phyloP scores from a whole-genome alignment of 139 green algal species.

The Tetraselmis striata region DNA sequence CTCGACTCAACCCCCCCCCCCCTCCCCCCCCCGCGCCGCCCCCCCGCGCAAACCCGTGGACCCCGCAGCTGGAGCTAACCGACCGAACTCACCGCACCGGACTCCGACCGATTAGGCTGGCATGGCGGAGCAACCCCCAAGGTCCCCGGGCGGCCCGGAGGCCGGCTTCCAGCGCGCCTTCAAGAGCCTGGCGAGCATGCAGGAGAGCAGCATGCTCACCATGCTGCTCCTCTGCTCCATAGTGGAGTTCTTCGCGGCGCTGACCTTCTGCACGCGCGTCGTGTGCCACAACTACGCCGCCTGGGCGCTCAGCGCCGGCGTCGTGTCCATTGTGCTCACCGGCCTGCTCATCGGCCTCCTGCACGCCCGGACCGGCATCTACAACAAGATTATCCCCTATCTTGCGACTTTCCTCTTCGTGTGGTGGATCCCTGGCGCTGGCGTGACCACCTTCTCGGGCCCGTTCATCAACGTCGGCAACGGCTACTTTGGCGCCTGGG shows the following conservation, averaged over 20 bases:
- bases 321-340: neutral
- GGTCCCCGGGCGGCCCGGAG: neutral
- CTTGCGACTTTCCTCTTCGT: neutral
- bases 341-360: neutral
- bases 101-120: too few relatives aligned
- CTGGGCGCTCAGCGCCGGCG: neutral
- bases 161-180: neutral
- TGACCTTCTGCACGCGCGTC: neutral
- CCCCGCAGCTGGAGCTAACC: too few relatives aligned
- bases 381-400: neutral
- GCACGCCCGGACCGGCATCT: neutral
- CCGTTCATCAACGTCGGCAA: neutral
- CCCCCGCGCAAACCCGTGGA: too few relatives aligned
- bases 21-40: too few relatives aligned
- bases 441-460: neutral
- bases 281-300: neutral
- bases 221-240: neutral
- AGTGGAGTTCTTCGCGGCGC: neutral
- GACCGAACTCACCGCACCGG: too few relatives aligned
- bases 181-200: neutral
- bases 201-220: neutral
- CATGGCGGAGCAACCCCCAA: too few relatives aligned
- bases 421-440: neutral
- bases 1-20: too few relatives aligned
- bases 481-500: neutral